phyloP scores from a whole-genome alignment of 1,139 yeast genomes.

The Candida labiduridarum region DNA sequence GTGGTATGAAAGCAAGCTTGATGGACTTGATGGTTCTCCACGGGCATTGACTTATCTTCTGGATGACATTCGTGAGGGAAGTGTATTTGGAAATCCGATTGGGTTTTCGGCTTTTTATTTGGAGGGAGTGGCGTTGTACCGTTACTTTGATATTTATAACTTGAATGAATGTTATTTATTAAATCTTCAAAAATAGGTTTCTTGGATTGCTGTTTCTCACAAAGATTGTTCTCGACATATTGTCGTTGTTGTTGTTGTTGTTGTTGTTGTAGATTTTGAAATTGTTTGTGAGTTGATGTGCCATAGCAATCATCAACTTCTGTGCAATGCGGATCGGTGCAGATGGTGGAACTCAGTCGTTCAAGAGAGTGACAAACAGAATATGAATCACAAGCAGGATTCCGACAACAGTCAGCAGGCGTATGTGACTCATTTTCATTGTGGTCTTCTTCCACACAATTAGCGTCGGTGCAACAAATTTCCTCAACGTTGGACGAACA shows the following conservation, averaged over 20 bases:
- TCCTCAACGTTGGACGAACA: slow-evolving; percentile 17
- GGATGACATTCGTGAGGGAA: slow-evolving; percentile 45
- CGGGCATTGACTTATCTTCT: slow-evolving; percentile 13
- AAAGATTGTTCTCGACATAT: slow-evolving; percentile 28
- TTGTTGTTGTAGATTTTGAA: background rate
- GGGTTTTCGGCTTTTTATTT: slow-evolving; percentile 10
- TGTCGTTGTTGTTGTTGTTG: background rate
- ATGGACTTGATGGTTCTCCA: slow-evolving; percentile 31
- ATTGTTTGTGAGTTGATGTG: background rate
- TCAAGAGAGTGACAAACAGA: slow-evolving; percentile 3
- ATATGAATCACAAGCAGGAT: slow-evolving; percentile 16
- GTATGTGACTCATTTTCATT: background rate
- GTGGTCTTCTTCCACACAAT: slow-evolving; percentile 4
- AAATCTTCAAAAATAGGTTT: slow-evolving; percentile 35
- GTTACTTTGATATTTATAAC: slow-evolving; percentile 17
- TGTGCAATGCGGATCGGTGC: slow-evolving; percentile 22
- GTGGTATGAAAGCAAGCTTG: slow-evolving; percentile 51
- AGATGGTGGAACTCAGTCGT: slow-evolving; percentile 12
- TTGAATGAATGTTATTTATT: slow-evolving; percentile 36
- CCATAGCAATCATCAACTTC: slow-evolving; percentile 12
- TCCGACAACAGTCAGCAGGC: slow-evolving; percentile 19
- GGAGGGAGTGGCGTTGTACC: slow-evolving; percentile 9
- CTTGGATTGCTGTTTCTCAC: slow-evolving; percentile 23
- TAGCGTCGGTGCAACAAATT: slow-evolving; percentile 21
- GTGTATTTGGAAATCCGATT: slow-evolving; percentile 21